phyloP scores from a whole-genome alignment of 129 eudicot species.

The Pseudognaphalium luteoalbum region DNA sequence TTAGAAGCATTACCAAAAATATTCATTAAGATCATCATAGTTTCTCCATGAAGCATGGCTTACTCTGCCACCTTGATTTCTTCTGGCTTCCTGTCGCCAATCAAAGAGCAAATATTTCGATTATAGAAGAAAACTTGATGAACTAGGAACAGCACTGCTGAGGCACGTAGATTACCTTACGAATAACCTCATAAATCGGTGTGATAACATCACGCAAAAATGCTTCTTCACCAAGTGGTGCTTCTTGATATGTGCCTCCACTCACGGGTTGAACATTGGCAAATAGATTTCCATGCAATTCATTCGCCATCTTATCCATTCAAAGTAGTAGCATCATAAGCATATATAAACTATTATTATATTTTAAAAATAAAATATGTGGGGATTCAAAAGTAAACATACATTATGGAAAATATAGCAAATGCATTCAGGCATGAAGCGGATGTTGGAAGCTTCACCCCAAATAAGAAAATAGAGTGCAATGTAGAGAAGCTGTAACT shows the following conservation, averaged over 20 bases:
- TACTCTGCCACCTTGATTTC: conserved; percentile 82
- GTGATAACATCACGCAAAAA: conserved; percentile 77
- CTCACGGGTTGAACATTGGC: conserved; percentile 67
- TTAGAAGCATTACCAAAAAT: conserved; percentile 68
- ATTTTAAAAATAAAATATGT: neutral
- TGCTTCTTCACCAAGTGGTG: conserved; percentile 65
- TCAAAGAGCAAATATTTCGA: conserved; percentile 11
- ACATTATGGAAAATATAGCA: conserved; percentile 98
- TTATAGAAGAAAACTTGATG: neutral
- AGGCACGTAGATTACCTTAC: conserved; percentile 50
- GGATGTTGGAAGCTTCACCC: conserved; percentile 99
- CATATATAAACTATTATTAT: conserved; percentile 1
- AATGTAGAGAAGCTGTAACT: conserved; percentile 85
- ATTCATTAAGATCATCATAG: conserved; percentile 96
- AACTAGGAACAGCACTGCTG: conserved; percentile 2
- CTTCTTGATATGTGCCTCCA: conserved; percentile 75
- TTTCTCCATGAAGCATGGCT: conserved; percentile 98
- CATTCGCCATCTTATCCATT: conserved; percentile 71
- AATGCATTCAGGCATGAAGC: conserved; percentile 97
- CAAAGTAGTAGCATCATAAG: conserved; percentile 15
- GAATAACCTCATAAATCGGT: conserved; percentile 87
- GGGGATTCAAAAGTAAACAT: conserved; percentile 31
- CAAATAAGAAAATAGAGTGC: conserved; percentile 96
- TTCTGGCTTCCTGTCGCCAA: conserved; percentile 74
- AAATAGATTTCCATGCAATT: conserved; percentile 72